These are phyloP conservation scores for Serendipita sp. DNA, from an alignment of 768 basidiomycete genomes.

Conservation along the genomic window DNA sequence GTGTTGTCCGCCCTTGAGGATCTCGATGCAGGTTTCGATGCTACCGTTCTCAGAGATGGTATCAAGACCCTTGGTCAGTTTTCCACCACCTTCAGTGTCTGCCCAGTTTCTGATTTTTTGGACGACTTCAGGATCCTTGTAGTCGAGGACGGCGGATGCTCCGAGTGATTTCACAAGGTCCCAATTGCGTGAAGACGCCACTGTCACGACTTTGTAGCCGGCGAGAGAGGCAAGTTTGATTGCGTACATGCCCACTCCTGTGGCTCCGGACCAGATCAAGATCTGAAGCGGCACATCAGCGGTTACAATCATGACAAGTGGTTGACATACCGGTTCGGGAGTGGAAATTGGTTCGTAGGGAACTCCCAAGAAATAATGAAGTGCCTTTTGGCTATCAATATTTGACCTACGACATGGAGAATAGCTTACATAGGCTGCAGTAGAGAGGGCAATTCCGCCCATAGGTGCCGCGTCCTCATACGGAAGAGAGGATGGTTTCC, in stretches of 20 bases:
- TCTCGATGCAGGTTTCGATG: not conserved
- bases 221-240: conserved; percentile 21
- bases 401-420: not conserved
- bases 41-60: conserved; percentile 9
- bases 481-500: conserved; percentile 12
- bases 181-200: conserved; percentile 23
- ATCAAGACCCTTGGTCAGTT: conserved; percentile 11
- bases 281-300: conserved; percentile 11
- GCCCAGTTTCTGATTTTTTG: conserved; percentile 17
- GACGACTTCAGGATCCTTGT: conserved; percentile 13
- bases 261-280: conserved; percentile 20
- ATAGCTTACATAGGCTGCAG: conserved; percentile 11
- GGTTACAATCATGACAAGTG: not conserved
- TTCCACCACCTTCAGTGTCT: conserved; percentile 12
- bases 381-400: not conserved
- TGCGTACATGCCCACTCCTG: conserved; percentile 23
- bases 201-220: conserved; percentile 22
- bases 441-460: conserved; percentile 14
- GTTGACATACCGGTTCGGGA: not conserved
- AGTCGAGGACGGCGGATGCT: conserved; percentile 23
- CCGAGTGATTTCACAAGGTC: conserved; percentile 24
- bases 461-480: conserved; percentile 15
- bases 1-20: not conserved
- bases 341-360: conserved; percentile 8
- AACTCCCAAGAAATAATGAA: conserved; percentile 11